Evolutionary conservation across 805 yeast species (phyloP).

Genomic region (Wickerhamiella cacticola): DNA sequence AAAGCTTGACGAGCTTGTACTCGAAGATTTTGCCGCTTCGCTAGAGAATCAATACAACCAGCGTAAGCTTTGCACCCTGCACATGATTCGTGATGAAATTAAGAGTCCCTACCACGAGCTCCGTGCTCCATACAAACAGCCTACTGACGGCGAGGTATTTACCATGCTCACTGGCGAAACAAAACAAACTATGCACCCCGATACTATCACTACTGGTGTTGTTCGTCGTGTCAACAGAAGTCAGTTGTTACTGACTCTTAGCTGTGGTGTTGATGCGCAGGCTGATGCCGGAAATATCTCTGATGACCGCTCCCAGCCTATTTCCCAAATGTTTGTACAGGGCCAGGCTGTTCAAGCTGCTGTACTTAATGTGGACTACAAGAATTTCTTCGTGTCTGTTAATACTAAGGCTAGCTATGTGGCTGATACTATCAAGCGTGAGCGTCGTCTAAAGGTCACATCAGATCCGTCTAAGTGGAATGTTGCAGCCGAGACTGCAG

Average conservation of each 20-base stretch:
- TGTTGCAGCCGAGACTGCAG: conserved; percentile 45
- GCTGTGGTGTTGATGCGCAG: conserved; percentile 53
- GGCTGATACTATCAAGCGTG: conserved; percentile 35
- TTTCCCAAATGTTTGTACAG: conserved; percentile 23
- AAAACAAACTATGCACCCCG: conserved; percentile 50
- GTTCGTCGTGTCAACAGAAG: conserved; percentile 48
- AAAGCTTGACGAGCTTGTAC: conserved; percentile 71
- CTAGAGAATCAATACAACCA: conserved; percentile 49
- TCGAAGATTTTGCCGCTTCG: conserved; percentile 88
- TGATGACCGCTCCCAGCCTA: conserved; percentile 25
- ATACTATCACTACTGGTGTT: conserved; percentile 63
- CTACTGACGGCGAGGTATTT: conserved; percentile 65
- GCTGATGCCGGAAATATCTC: conserved; percentile 29
- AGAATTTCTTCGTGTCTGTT: conserved; percentile 59
- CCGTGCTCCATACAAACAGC: conserved; percentile 54
- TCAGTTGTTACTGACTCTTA: conserved; percentile 36
- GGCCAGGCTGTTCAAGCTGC: conserved; percentile 87
- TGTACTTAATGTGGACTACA: conserved; percentile 57
- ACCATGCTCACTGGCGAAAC: conserved; percentile 84
- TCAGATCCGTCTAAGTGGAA: conserved; percentile 69
- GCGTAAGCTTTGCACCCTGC: conserved; percentile 65
- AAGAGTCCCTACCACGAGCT: conserved; percentile 80
- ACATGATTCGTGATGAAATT: conserved; percentile 74
- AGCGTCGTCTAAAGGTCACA: conserved; percentile 25
- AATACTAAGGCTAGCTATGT: conserved; percentile 60